phyloP scores from a whole-genome alignment of 805 yeast species.

The Millerozyma acaciae region DNA sequence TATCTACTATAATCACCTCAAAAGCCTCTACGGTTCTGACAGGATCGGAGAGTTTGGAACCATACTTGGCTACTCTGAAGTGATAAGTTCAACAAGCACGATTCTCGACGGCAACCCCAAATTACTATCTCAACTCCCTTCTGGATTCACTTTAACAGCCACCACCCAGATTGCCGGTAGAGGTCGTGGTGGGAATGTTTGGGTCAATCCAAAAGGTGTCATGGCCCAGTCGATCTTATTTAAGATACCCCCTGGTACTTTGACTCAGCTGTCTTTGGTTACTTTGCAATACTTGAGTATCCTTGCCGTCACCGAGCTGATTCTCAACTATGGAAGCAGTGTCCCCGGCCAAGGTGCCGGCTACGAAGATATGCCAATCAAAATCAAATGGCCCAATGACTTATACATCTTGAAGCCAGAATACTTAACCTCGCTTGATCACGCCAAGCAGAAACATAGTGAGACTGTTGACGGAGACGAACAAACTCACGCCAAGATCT shows the following conservation, averaged over 20 bases:
- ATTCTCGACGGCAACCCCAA: slow-evolving; percentile 70
- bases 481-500: slow-evolving; percentile 67
- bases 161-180: slow-evolving; percentile 85
- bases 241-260: slow-evolving; percentile 46
- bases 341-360: slow-evolving; percentile 43
- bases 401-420: slow-evolving; percentile 72
- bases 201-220: slow-evolving; percentile 95
- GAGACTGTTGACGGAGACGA: slow-evolving; percentile 49
- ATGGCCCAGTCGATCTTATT: slow-evolving; percentile 74
- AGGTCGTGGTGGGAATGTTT: slow-evolving; percentile 91
- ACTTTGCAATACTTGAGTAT: slow-evolving; percentile 84
- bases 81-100: slow-evolving; percentile 81
- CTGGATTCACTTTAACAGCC: slow-evolving; percentile 68
- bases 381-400: slow-evolving; percentile 97
- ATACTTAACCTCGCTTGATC: slow-evolving; percentile 30
- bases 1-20: slow-evolving; percentile 48
- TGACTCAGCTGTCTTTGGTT: slow-evolving; percentile 55
- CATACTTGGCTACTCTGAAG: slow-evolving; percentile 73
- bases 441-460: slow-evolving; percentile 27
- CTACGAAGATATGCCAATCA: slow-evolving; percentile 71
- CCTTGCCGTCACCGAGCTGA: slow-evolving; percentile 77
- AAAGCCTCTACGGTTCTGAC: slow-evolving; percentile 15
- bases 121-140: slow-evolving; percentile 57
- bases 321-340: slow-evolving; percentile 50
- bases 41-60: slow-evolving; percentile 51